Evolutionary conservation across 2,329 filamentous ascomycete genomes (phyloP).

Genomic region (Penicillium sclerotigenum): DNA sequence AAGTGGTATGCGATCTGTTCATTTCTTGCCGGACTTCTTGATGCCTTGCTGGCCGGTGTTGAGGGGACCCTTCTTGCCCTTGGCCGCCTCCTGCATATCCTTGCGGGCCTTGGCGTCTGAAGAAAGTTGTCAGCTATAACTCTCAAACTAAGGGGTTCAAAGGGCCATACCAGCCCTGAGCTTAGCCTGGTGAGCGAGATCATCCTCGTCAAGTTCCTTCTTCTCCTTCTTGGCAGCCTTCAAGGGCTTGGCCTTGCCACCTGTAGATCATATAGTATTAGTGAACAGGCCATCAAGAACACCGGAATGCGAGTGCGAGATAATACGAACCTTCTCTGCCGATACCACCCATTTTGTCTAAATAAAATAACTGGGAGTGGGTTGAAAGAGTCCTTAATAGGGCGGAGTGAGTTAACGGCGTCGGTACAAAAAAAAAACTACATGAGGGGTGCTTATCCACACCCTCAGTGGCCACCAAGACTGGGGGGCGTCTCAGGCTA

Average conservation of each 20-base stretch:
- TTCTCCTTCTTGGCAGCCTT: slow-evolving; percentile 85
- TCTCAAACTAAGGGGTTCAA: too few relatives aligned
- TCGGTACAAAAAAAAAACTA: slow-evolving; percentile 12
- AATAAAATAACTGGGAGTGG: slow-evolving; percentile 1
- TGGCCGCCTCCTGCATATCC: slow-evolving; percentile 75
- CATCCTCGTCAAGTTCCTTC: slow-evolving; percentile 83
- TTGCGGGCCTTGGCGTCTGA: slow-evolving; percentile 81
- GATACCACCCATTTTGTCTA: slow-evolving; percentile 58
- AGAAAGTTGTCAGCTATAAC: slow-evolving; percentile 1
- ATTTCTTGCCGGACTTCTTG: slow-evolving; percentile 99
- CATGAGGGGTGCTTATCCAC: slow-evolving; percentile 19
- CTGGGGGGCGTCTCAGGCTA: neutral
- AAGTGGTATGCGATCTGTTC: slow-evolving; percentile 28
- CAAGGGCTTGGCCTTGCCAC: slow-evolving; percentile 78
- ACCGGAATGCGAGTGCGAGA: neutral
- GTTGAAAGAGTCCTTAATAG: slow-evolving; percentile 1
- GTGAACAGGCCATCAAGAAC: slow-evolving; percentile 6
- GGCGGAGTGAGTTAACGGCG: neutral
- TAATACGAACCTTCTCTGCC: slow-evolving; percentile 61
- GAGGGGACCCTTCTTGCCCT: slow-evolving; percentile 77
- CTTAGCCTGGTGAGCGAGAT: slow-evolving; percentile 78
- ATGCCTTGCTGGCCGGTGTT: slow-evolving; percentile 83
- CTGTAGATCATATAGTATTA: slow-evolving; percentile 43
- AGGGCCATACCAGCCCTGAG: slow-evolving; percentile 69
- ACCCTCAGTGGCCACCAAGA: neutral